These are phyloP conservation scores for Hamamelis virginiana DNA, from an alignment of 164 flowering plant genomes.

Conservation along the genomic window DNA sequence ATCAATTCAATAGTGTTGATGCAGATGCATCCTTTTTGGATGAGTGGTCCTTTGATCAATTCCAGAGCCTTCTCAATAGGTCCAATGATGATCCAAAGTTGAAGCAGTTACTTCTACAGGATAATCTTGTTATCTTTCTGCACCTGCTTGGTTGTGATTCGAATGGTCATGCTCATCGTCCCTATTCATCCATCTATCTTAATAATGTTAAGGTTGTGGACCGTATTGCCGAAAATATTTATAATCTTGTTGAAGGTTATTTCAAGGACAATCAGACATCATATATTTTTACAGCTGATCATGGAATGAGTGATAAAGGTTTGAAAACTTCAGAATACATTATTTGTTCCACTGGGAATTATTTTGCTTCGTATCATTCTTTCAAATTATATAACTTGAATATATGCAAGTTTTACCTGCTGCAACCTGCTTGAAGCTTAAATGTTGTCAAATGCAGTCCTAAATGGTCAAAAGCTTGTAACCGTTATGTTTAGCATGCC, in stretches of 20 bases:
- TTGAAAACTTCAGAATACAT: conserved; percentile 15
- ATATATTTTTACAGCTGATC: conserved; percentile 96
- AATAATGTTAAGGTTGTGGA: conserved; percentile 97
- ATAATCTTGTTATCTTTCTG: conserved; percentile 75
- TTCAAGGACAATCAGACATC: conserved; percentile 88
- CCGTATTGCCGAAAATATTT: conserved; percentile 66
- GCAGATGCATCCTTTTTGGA: conserved; percentile 99
- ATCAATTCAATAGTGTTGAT: conserved; percentile 34
- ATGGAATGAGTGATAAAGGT: conserved; percentile 99
- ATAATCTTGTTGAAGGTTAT: conserved; percentile 70
- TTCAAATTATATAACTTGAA: not conserved
- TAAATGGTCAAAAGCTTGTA: not conserved
- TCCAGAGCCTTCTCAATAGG: conserved; percentile 74
- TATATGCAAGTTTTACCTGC: not conserved
- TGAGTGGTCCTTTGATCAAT: conserved; percentile 97
- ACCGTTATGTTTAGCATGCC: not conserved
- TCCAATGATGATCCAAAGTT: conserved; percentile 66
- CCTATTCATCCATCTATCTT: conserved; percentile 87
- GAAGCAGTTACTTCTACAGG: conserved; percentile 71
- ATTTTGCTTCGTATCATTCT: not conserved
- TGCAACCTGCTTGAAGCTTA: not conserved
- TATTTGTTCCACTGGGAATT: not conserved
- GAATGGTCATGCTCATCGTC: conserved; percentile 98
- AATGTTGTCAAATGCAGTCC: not conserved
- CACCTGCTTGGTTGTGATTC: conserved; percentile 97